These are phyloP conservation scores for Lobulomyces angularis DNA, from an alignment of 192 early-diverging fungal species.

Conservation along the genomic window DNA sequence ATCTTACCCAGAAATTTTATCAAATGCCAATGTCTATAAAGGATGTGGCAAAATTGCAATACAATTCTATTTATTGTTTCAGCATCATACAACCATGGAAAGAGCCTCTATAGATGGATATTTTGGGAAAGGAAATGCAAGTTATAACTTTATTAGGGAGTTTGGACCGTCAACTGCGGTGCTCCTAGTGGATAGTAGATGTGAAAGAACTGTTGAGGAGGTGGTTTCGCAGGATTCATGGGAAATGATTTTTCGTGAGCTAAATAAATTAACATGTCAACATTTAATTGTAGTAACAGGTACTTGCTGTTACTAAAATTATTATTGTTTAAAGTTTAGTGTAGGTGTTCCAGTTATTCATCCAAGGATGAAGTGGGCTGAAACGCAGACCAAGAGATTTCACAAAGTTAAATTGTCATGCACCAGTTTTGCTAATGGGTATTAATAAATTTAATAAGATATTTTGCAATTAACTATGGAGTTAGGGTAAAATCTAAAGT, in stretches of 20 bases:
- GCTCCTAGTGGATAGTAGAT: constrained; percentile 58
- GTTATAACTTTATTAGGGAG: constrained; percentile 49
- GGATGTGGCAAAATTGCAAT: constrained; percentile 59
- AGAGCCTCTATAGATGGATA: constrained; percentile 24
- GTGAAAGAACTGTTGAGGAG: constrained; percentile 51
- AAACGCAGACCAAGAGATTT: too few species aligned
- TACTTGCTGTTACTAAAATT: too few species aligned
- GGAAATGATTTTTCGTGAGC: constrained; percentile 40
- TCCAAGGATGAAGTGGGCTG: constrained; percentile 56
- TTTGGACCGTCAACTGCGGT: constrained; percentile 54
- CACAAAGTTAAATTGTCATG: too few species aligned
- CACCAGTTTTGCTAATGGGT: too few species aligned
- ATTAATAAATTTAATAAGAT: too few species aligned
- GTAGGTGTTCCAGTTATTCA: constrained; percentile 67
- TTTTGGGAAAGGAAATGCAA: constrained; percentile 28
- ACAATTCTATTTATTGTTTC: constrained; percentile 74
- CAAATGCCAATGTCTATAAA: constrained; percentile 53
- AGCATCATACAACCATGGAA: constrained; percentile 59
- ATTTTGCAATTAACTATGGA: too few species aligned
- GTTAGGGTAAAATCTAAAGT: too few species aligned
- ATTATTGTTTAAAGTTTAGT: not conserved
- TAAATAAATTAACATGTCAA: constrained; percentile 36
- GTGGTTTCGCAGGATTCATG: constrained; percentile 49
- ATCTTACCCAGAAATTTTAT: constrained; percentile 65
- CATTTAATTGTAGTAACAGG: constrained; percentile 59